These are phyloP conservation scores for Hirschfeldia incana DNA, from an alignment of 345 rosid genomes.

Conservation along the genomic window DNA sequence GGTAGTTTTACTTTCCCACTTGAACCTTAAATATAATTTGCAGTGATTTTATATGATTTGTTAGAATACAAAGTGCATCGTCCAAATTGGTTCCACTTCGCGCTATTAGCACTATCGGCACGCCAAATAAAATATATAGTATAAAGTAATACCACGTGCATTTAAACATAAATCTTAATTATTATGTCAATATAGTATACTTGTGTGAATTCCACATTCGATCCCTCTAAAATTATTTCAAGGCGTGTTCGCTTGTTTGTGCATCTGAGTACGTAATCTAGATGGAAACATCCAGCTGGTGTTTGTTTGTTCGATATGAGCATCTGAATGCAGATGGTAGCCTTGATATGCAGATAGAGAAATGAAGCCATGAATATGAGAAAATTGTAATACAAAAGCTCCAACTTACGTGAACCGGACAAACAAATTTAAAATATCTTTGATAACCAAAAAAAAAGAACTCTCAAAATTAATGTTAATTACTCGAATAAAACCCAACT, in stretches of 20 bases:
- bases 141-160: background rate
- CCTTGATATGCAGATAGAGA: too few species aligned
- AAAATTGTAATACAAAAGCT: too few species aligned
- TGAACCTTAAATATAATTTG: background rate
- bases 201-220: background rate
- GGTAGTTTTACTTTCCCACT: constrained; percentile 19
- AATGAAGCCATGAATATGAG: too few species aligned
- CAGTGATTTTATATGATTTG: background rate
- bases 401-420: too few species aligned
- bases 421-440: too few species aligned
- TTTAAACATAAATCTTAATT: background rate
- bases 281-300: background rate
- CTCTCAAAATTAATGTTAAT: too few species aligned
- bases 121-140: constrained; percentile 5
- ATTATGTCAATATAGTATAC: background rate
- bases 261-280: too few species aligned
- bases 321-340: background rate
- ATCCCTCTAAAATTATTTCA: background rate
- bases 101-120: constrained; percentile 9
- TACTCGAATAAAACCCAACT: too few species aligned
- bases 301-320: background rate
- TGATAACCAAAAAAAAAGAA: too few species aligned
- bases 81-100: constrained; percentile 30
- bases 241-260: background rate
- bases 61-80: constrained; percentile 20